Conservation (phyloP, 1,284 basidiomycete species). For the Chalciporus sp. region DNA sequence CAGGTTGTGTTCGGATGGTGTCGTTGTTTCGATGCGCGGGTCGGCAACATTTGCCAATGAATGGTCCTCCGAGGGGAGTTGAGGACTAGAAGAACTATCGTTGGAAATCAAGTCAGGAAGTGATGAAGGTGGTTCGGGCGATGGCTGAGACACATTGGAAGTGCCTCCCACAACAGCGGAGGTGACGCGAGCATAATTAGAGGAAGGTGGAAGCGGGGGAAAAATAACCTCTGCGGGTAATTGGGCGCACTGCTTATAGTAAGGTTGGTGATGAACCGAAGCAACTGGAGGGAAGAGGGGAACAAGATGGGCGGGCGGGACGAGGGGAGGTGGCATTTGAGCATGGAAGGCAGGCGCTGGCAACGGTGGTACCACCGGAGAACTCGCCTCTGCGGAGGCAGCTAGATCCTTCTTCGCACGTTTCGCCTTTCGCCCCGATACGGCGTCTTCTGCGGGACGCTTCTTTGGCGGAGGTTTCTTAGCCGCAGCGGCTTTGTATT, state of each 20-base stretch:
- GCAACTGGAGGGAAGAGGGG: conserved; percentile 59
- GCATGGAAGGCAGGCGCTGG: conserved; percentile 12
- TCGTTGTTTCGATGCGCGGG: conserved; percentile 17
- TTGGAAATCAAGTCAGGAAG: conserved; percentile 66
- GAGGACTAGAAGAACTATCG: conserved; percentile 67
- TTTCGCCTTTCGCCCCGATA: conserved; percentile 47
- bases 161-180: conserved; percentile 11
- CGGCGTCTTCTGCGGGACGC: conserved; percentile 40
- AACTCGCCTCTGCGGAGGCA: conserved; percentile 30
- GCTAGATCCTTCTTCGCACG: conserved; percentile 44
- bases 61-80: conserved; percentile 40
- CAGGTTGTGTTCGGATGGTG: conserved; percentile 18
- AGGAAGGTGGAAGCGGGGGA: conserved; percentile 61
- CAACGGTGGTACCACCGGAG: conserved; percentile 15
- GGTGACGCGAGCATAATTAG: conserved; percentile 41
- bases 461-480: conserved; percentile 42
- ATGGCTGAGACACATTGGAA: conserved; percentile 25
- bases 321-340: conserved; percentile 32
- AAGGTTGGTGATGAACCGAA: conserved; percentile 69
- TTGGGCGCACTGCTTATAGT: conserved; percentile 58
- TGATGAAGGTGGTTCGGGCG: conserved; percentile 35
- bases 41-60: conserved; percentile 21
- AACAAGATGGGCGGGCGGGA: conserved; percentile 42
- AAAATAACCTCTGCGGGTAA: conserved; percentile 66
- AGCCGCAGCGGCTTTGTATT: conserved; percentile 48